Percentiles rank a stretch among this genome's conserved stretches.
Evolutionary conservation across 2,329 filamentous ascomycete genomes (phyloP).

Genomic region (Dactylellina sp.): DNA sequence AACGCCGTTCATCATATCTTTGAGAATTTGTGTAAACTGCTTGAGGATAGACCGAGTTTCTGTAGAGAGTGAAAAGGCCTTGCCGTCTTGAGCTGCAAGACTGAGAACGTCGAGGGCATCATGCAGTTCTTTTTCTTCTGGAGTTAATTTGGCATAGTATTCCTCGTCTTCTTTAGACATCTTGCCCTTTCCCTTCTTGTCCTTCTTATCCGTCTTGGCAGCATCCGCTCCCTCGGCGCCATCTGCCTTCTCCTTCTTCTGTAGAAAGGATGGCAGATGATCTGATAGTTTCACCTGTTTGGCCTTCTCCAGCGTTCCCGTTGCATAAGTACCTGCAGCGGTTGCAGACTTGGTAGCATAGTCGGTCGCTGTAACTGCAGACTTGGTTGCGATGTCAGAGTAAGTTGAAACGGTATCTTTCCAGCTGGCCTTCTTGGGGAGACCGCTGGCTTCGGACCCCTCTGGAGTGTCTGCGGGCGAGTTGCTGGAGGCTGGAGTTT

Average conservation of each 20-base stretch:
- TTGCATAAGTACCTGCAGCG: constrained; percentile 10
- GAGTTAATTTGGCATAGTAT: constrained; percentile 44
- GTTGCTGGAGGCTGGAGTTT: constrained; percentile 26
- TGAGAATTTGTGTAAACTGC: constrained; percentile 88
- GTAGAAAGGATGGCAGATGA: constrained; percentile 56
- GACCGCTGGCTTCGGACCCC: constrained; percentile 29
- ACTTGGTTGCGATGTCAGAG: constrained; percentile 6
- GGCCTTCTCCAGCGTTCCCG: constrained; percentile 42
- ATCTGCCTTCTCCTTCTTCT: constrained; percentile 59
- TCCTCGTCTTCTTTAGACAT: constrained; percentile 35
- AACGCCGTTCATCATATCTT: constrained; percentile 90
- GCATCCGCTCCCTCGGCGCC: constrained; percentile 42
- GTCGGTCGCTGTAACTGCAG: no score
- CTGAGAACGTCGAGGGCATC: constrained; percentile 85
- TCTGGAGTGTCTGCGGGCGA: constrained; percentile 54
- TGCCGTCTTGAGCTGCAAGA: constrained; percentile 81
- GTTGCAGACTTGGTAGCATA: no score
- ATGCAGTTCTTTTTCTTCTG: constrained; percentile 78
- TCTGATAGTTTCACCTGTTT: constrained; percentile 52
- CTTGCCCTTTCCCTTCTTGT: constrained; percentile 61
- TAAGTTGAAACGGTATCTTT: constrained; percentile 36
- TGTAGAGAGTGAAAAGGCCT: constrained; percentile 82
- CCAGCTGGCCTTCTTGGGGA: constrained; percentile 43
- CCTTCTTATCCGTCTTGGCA: constrained; percentile 60
- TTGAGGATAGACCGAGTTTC: constrained; percentile 84